These are phyloP conservation scores for Murraya koenigii DNA, from an alignment of 345 rosid genomes.

Conservation along the genomic window DNA sequence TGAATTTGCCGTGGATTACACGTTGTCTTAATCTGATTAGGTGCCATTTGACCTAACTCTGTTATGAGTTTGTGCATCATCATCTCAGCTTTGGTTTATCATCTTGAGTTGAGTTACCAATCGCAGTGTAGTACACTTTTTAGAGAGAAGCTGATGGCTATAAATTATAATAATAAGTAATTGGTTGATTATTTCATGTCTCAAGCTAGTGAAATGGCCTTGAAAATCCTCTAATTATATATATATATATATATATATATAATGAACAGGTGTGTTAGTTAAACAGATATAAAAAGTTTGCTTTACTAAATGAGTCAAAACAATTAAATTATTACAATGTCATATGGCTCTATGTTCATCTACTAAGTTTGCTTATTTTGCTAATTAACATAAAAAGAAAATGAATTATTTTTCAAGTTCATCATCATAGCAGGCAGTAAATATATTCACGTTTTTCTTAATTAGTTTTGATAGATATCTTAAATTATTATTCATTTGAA, in stretches of 20 bases:
- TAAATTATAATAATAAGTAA: background rate
- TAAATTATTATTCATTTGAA: background rate
- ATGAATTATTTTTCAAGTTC: background rate
- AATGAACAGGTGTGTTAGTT: constrained; percentile 6
- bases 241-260: no score
- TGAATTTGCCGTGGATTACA: constrained; percentile 36
- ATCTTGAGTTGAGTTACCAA: constrained; percentile 17
- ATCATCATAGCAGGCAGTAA: background rate
- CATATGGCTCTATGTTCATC: no score
- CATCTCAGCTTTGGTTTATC: background rate
- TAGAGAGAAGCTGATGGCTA: background rate
- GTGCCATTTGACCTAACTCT: constrained; percentile 47
- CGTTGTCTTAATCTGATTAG: constrained; percentile 25
- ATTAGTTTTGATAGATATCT: no score
- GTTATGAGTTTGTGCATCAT: constrained; percentile 13
- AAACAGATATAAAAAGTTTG: background rate
- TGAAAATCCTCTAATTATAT: constrained; percentile 1
- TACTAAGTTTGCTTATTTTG: background rate
- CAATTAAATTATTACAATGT: background rate
- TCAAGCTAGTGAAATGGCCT: background rate
- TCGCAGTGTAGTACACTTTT: background rate
- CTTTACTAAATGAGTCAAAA: constrained; percentile 5
- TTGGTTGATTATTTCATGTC: background rate
- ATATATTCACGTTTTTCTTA: no score
- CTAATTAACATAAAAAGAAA: background rate